Base-by-base conservation (phyloP, 768 basidiomycete species). In the Dioszegia aurantiaca region DNA sequence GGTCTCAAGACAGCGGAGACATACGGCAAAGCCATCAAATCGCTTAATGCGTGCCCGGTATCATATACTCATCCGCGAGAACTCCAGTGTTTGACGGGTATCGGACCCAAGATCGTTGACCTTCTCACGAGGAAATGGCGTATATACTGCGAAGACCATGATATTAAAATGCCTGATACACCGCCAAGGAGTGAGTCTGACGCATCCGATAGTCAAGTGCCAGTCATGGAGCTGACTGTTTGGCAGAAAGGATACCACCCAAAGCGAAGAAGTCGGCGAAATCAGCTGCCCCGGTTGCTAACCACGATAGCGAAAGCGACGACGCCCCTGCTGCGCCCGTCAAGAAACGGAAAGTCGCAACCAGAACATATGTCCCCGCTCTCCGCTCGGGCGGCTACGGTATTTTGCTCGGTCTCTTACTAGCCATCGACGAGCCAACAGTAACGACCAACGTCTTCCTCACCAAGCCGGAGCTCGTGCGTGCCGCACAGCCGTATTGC, bases 381-480 rank as follows among this genome's bases (percentile, higher is more conserved):
- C 43, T 24, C 17, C 55, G 63, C 10, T 70, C 73, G 47, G 75
- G 75, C 4, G 64, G 61, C 16, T 76, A 73, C 43, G 75, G 69
- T 10, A 68, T 76, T 31, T 62, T 76, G 4, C 39, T 76, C 10
- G 67, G 61, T 4, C 55, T 76, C 17, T 60, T 76, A n/a, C 56
- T 73, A 3, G 68, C 70, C 2, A 68, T 74, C 26, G 74, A 74
- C 12, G 36, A 65, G 16, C 70, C 69, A 4, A 53, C 62, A 28
- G 51, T 58, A 31, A 67, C 58, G n/a, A 69, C 67, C 3, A 56
- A 62, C 28, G 69, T 64, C 3, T 73, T 70, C 59, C 46, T 71
- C 23, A 70, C 70, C 24, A 69, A 71, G 55, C 42, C 46, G 1
- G 73, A 74, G 55, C 23, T 76, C 17, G 65, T 74, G 5, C 40